Base-by-base conservation (phyloP, 2,329 filamentous ascomycete genomes). In the Zymoseptoria tritici region DNA sequence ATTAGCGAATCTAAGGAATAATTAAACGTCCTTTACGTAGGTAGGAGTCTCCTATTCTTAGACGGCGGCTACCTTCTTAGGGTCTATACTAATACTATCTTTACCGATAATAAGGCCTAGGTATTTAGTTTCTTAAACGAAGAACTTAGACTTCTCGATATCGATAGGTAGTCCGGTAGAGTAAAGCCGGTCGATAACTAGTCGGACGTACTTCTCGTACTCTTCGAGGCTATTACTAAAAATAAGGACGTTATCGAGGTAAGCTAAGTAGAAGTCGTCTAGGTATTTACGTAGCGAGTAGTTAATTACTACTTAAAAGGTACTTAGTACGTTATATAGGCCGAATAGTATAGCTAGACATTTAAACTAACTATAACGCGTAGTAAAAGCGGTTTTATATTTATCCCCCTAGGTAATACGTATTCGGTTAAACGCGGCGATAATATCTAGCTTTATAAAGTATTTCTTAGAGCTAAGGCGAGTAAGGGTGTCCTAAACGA, bases 81-180 rank as follows among this genome's bases (percentile, higher is more conserved):
- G 52, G 29, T 67, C 60, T 58, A 64, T 66, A 21, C 31, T 9
- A 19, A 68, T 51, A 24, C 58, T 31, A 29, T 58, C 49, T n/a
- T 49, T 42, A n/a, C n/a, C 50, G 22, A 68, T 62, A 52, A 68
- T 64, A 62, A 62, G 64, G 49, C 54, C 56, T 53, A 66, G 56
- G 58, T 64, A 67, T 31, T 61, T 57, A 36, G 62, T 60, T 49
- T 64, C 55, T n/a, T 59, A 50, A 36, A 60, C 58, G 57, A 57
- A 57, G 54, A 68, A 68, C 24, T 63, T 46, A 49, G 54, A 64
- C 54, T 67, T 69, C 54, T 63, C 59, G 56, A 65, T 59, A 54
- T 65, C 59, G 19, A 64, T 54, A 50, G 52, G 61, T 50, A 67
- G 56, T 4, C 55, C 49, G 16, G 16, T 26, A 22, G 56, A 21